Percentiles rank a stretch among this genome's conserved stretches.
These are phyloP conservation scores for Helicostylum pulchrum DNA, from an alignment of 192 early-diverging fungal species.

Conservation along the genomic window DNA sequence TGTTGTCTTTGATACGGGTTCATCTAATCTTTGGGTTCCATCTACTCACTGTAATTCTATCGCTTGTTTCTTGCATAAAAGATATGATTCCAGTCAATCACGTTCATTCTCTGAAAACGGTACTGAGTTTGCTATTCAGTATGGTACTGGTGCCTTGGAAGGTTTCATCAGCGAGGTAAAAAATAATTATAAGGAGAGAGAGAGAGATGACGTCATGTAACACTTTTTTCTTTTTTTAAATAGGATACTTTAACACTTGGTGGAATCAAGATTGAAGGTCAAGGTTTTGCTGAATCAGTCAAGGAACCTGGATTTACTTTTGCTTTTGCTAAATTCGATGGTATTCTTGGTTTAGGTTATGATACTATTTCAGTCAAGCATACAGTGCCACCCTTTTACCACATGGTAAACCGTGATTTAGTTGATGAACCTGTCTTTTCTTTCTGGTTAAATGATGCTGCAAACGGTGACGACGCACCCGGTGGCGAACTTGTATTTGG, in stretches of 20 bases:
- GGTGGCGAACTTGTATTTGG: conserved; percentile 93
- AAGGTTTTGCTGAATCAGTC: conserved; percentile 93
- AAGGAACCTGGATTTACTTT: conserved; percentile 97
- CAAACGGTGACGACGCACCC: conserved; percentile 46
- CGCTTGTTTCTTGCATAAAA: conserved; percentile 90
- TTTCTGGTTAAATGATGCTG: conserved; percentile 82
- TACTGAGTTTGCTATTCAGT: conserved; percentile 92
- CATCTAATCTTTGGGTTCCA: conserved; percentile 95
- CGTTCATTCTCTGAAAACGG: conserved; percentile 81
- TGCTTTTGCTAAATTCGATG: conserved; percentile 93
- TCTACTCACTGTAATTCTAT: conserved; percentile 91
- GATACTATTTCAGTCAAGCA: conserved; percentile 84
- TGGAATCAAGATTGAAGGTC: conserved; percentile 61
- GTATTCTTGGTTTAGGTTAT: conserved; percentile 92
- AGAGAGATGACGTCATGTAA: not conserved
- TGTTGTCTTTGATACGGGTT: conserved; percentile 93
- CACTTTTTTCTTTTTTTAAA: conserved; percentile 10
- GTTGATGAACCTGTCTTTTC: conserved; percentile 86
- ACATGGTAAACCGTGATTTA: conserved; percentile 77
- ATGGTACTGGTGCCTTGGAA: conserved; percentile 91
- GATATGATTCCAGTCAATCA: conserved; percentile 85
- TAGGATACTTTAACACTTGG: conserved; percentile 75
- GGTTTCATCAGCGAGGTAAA: conserved; percentile 83
- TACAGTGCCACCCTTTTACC: conserved; percentile 94
- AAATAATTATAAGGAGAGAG: not conserved